Percentiles rank a stretch among this genome's conserved stretches.
phyloP scores from a whole-genome alignment of 2,329 filamentous ascomycete species.

The Gliomastix tumulicola region DNA sequence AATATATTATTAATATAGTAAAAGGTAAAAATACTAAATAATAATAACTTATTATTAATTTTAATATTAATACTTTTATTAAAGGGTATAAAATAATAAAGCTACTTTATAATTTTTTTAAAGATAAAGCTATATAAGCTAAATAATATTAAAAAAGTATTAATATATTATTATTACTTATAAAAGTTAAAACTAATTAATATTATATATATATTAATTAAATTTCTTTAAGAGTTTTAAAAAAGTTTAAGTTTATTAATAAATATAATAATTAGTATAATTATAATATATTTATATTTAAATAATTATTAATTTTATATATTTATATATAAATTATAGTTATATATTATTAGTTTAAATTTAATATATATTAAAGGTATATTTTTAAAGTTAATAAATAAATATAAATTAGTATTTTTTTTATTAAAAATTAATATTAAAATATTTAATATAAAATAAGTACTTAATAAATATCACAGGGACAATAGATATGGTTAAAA shows the following conservation, averaged over 20 bases:
- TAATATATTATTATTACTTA: not conserved
- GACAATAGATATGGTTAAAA: not conserved
- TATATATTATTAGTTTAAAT: not conserved
- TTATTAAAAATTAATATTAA: not conserved
- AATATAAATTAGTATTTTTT: not conserved
- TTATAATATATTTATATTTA: not conserved
- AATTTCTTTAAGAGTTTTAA: not conserved
- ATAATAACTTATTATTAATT: no score
- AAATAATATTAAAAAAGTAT: not conserved
- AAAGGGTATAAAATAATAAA: no score
- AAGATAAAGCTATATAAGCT: no score
- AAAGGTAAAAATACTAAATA: no score
- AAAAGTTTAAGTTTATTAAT: not conserved
- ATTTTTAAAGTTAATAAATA: not conserved
- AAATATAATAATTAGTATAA: not conserved
- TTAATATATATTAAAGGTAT: not conserved
- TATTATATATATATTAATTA: not conserved
- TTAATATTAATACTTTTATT: no score
- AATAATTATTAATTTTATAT: not conserved
- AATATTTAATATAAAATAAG: not conserved
- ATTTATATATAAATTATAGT: not conserved
- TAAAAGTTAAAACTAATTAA: not conserved
- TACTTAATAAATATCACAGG: not conserved
- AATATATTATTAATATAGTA: no score
- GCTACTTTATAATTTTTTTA: no score